Base-by-base conservation (phyloP, 306 rosid genomes). In the Heteromeles arbutifolia region DNA sequence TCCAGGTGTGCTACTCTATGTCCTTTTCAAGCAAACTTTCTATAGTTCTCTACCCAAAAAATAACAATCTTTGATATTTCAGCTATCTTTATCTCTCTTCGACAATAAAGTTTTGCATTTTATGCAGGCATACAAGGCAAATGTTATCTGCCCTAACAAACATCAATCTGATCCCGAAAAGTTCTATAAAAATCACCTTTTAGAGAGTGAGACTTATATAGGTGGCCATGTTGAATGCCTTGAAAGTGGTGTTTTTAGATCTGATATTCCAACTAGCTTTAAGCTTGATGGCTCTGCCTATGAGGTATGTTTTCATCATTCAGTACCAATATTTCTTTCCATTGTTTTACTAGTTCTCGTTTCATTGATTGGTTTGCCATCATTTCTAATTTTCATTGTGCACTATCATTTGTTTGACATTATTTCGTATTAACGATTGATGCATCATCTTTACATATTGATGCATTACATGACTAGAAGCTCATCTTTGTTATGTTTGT, bases 181-280 rank as follows among this genome's bases (percentile, higher is more conserved):
- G 78, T 95, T 90, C 84, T 82, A 89, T 77, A 85, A 78, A 61
- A 89, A 79, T 81, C 96, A 84, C 82, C 98, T 92, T 83, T 91
- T 95, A 79, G 98, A 95, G 83, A 92, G 98, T 72, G 98, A 95
- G 88, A 95, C 98, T 3, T 95, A 95, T 78, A 95, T 95, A 41
- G 98, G 98, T 74, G 98, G 97, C 81, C 98, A 95, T 73, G 98
- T 95, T 73, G 98, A 95, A 83, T 95, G 98, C 89, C 97, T 95
- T 64, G 98, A 95, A 87, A 92, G 91, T 85, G 98, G 98, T 82
- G 98, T 95, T 43, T 95, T 95, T 77, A 92, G 98, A 85, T 95
- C 98, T 64, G 98, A 95, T 83, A 69, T 95, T 85, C 97, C 97
- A 59, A 87, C 93, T 63, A 92, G 84, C 83, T 95, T 95, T 86